Base-by-base conservation (phyloP, 805 yeast species). In the Candida peoriensis region DNA sequence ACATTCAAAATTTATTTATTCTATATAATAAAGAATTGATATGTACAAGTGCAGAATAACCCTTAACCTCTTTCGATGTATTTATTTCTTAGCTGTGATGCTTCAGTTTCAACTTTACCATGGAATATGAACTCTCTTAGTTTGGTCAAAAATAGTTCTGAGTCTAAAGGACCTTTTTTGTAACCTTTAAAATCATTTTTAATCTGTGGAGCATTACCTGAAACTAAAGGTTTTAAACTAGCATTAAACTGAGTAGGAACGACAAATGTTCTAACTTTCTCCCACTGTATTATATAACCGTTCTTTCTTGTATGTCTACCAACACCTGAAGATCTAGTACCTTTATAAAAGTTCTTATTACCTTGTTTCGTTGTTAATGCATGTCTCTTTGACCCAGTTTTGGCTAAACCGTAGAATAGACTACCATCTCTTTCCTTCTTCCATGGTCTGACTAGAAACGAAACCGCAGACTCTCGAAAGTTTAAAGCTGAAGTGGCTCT, bases 241-340 rank as follows among this genome's bases (percentile, higher is more conserved):
- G 52, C 36, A 41, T 68, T 68, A 44, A 52, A 56, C 52, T 54
- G 50, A 8, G 50, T 48, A 12, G 98, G 98, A 8, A 78, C 87
- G 3, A 85, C 95, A 60, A 80, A 93, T 0, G 97, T 87, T 51
- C 96, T 73, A 20, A 90, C 97, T 54, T 81, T 87, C 29, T 63
- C 60, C 86, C 95, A 90, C 63, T 85, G 73, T 42, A 93, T 74
- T 6, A 74, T 66, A 60, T 87, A 93, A 16, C 74, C 72, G 35
- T 95, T 97, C 41, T 68, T 71, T 23, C 70, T 66, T 35, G 93
- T 82, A 54, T 81, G 76, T 34, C 68, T 70, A 57, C 99, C 99
- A 43, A 87, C 76, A 59, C 97, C 97, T 4, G 95, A 74, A 5
- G 98, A 85, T 39, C 97, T 76, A 16, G 97, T 93, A 68, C 99